These are phyloP conservation scores for Fusarium burgessii DNA, from an alignment of 2,329 filamentous ascomycete genomes.

Conservation along the genomic window DNA sequence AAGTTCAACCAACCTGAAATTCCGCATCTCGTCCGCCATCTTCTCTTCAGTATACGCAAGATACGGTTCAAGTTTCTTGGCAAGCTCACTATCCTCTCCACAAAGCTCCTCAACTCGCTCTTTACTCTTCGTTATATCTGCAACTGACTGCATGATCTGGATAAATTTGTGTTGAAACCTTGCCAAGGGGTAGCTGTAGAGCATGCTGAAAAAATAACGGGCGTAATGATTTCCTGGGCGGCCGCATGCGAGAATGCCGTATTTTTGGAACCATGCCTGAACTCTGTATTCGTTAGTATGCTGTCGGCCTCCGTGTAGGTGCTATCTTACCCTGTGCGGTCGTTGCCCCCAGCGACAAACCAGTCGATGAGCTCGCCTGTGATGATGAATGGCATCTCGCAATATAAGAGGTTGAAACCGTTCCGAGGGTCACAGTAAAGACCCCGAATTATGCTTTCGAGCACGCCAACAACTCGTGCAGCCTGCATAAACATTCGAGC, in stretches of 20 bases:
- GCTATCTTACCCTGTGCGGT: too few relatives aligned
- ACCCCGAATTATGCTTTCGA: neutral
- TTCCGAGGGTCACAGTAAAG: neutral
- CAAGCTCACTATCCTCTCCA: neutral
- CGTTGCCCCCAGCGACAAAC: too few relatives aligned
- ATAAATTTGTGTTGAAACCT: neutral
- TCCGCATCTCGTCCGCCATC: neutral
- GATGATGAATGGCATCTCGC: neutral
- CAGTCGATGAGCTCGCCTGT: neutral
- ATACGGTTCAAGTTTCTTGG: neutral
- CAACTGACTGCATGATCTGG: neutral
- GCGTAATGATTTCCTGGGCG: too few relatives aligned
- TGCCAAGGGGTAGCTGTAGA: too few relatives aligned
- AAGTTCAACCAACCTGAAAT: neutral
- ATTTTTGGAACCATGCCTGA: neutral
- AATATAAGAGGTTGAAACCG: rapidly evolving
- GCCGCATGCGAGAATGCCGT: too few relatives aligned
- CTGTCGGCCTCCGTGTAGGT: too few relatives aligned
- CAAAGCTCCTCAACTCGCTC: neutral
- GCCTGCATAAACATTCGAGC: neutral
- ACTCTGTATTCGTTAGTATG: neutral
- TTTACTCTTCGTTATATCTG: neutral
- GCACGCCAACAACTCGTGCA: neutral
- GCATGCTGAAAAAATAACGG: too few relatives aligned
- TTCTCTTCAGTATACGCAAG: neutral